A percentile compares a stretch with the other conserved stretches of the same genome.
phyloP scores from a whole-genome alignment of 192 early-diverging fungal species.

The Coemansia sp. region DNA sequence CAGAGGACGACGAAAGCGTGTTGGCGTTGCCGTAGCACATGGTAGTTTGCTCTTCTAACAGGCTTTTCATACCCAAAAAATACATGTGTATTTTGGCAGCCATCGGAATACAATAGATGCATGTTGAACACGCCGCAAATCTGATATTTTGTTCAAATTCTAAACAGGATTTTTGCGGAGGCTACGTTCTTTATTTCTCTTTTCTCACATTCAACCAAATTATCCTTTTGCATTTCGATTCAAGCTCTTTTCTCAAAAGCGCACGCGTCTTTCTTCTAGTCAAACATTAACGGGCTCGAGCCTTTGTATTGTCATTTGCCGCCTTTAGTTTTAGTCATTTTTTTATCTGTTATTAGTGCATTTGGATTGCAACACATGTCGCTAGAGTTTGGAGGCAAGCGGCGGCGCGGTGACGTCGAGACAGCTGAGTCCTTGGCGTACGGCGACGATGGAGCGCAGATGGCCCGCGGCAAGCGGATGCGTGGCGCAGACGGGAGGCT shows the following conservation, averaged over 20 bases:
- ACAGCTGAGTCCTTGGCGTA: not conserved
- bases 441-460: constrained; percentile 5
- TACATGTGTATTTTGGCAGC: too few relatives aligned
- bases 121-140: not conserved
- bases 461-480: constrained; percentile 15
- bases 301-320: not conserved
- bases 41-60: not conserved
- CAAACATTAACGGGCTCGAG: not conserved
- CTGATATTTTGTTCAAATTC: constrained; percentile 1
- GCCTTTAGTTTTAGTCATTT: constrained; percentile 1
- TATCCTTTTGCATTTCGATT: not conserved
- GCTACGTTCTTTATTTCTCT: not conserved
- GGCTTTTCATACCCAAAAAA: too few relatives aligned
- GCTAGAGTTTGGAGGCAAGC: constrained; percentile 5
- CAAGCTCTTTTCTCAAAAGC: not conserved
- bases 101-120: not conserved
- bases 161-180: not conserved
- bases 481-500: constrained; percentile 11
- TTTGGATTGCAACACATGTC: not conserved
- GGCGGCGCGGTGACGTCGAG: constrained; percentile 6
- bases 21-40: not conserved
- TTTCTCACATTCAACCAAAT: not conserved
- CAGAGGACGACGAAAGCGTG: not conserved
- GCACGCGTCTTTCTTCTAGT: not conserved
- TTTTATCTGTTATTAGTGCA: not conserved